A percentile compares a stretch with the other conserved stretches of the same genome.
Evolutionary conservation across 306 rosid genomes (phyloP).

Genomic region (Lupinus albus): DNA sequence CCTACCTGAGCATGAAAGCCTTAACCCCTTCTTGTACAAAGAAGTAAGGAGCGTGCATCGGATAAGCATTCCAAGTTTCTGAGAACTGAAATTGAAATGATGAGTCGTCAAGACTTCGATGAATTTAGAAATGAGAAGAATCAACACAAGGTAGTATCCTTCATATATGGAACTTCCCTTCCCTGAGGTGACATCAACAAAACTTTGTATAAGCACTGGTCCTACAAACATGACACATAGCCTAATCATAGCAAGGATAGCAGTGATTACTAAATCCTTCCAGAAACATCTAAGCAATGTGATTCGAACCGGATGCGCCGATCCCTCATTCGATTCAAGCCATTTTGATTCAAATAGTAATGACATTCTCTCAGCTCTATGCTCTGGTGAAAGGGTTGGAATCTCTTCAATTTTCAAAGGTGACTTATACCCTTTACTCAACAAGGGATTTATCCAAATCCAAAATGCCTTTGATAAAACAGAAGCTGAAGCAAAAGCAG

Average conservation of each 20-base stretch:
- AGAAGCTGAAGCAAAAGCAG: slow-evolving; percentile 74
- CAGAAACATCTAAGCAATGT: slow-evolving; percentile 74
- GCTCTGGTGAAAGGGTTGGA: slow-evolving; percentile 65
- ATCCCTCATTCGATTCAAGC: slow-evolving; percentile 58
- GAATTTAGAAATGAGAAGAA: slow-evolving; percentile 63
- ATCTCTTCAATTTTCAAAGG: slow-evolving; percentile 60
- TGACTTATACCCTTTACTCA: slow-evolving; percentile 62
- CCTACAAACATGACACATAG: slow-evolving; percentile 68
- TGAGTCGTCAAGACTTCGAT: slow-evolving; percentile 66
- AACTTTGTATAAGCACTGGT: slow-evolving; percentile 68
- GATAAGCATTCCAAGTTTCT: slow-evolving; percentile 72
- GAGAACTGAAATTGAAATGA: slow-evolving; percentile 69
- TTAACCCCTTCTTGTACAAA: slow-evolving; percentile 69
- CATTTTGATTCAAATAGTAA: slow-evolving; percentile 60
- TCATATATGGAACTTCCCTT: slow-evolving; percentile 60
- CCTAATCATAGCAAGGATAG: slow-evolving; percentile 60
- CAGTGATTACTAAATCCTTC: slow-evolving; percentile 61
- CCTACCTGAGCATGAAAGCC: slow-evolving; percentile 59
- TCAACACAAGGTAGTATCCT: slow-evolving; percentile 71
- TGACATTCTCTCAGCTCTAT: slow-evolving; percentile 61
- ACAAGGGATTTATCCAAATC: slow-evolving; percentile 78
- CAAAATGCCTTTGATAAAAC: slow-evolving; percentile 60
- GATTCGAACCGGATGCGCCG: slow-evolving; percentile 56
- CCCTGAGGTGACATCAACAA: slow-evolving; percentile 69
- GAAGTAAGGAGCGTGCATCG: slow-evolving; percentile 62